Evolutionary conservation across 345 rosid species (phyloP), one percentile per base, ranked within the genome.

Genomic region (Syzygium grande): DNA sequence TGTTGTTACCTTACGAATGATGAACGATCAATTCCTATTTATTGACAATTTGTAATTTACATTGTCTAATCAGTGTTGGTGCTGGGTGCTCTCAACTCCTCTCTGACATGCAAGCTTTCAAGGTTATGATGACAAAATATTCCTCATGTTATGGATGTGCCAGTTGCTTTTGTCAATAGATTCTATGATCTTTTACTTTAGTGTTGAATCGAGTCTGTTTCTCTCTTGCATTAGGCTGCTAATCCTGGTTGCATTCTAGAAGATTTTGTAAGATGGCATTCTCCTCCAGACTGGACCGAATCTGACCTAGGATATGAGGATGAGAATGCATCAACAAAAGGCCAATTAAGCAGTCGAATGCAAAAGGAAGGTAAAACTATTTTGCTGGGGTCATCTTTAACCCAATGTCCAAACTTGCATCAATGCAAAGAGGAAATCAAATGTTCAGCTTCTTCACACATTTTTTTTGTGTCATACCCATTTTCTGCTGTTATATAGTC

Each of bases 71-170:
- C 93, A 98, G 99, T 92, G 96, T 98, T 89, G 99, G 99, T 89
- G 99, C 99, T 93, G 99, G 98, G 73, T 96, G 99, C 91, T 98
- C 99, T 92, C 99, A 95, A 91, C 98, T 98, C 89, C 94, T 96
- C 59, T 98, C 99, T 87, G 99, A 98, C 94, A 98, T 98, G 99
- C 99, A 98, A 90, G 99, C 99, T 91, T 98, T 96, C 92, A 96
- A 96, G 99, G 99, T 98, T 89, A 30, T 5, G 17, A 22, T 53
- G 25, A 52, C 22, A 52, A 68, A 54, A 56, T 34, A 53, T 85
- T 30, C 63, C 51, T 22, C 27, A 1, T 34, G 15, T 55, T 52
- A 9, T 23, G 63, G 63, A 85, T 85, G 38, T 85, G 85, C 51
- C 63, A 38, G 68, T 53, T 53, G 19, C 86, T 53, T 83, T 13